phyloP scores from a whole-genome alignment of 345 rosid genomes.

The Eutrema heterophyllum region DNA sequence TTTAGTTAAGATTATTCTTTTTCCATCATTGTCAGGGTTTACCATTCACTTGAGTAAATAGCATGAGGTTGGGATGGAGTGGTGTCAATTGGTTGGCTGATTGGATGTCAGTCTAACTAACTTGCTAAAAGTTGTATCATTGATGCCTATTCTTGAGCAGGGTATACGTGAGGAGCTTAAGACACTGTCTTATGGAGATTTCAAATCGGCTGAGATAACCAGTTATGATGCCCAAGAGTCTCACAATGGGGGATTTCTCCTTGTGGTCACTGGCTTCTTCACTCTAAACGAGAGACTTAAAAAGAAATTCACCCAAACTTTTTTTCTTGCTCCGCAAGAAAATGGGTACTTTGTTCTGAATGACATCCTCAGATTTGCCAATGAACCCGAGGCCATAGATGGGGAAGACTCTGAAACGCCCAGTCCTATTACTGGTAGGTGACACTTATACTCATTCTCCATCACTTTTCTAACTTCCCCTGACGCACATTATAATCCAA shows the following conservation, averaged over 20 bases:
- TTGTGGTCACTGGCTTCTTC: constrained; percentile 69
- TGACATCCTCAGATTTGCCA: constrained; percentile 44
- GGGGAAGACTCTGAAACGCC: not conserved
- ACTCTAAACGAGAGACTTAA: constrained; percentile 35
- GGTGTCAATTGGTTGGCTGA: not conserved
- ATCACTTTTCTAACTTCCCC: not conserved
- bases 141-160: constrained; percentile 35
- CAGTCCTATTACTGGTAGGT: not conserved
- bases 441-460: not conserved
- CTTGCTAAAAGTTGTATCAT: constrained; percentile 6
- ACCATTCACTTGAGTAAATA: not conserved
- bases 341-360: constrained; percentile 76
- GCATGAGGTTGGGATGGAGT: not conserved
- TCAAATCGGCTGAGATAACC: constrained; percentile 39
- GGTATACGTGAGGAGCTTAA: constrained; percentile 65
- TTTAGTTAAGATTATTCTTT: not conserved
- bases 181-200: constrained; percentile 44
- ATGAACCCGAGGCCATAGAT: not conserved
- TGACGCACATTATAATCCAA: not conserved
- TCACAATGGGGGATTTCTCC: constrained; percentile 50
- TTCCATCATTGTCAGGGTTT: not conserved
- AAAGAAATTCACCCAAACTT: constrained; percentile 60
- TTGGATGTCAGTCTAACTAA: not conserved
- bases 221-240: constrained; percentile 69
- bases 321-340: constrained; percentile 85